Evolutionary conservation across 2,329 filamentous ascomycete genomes (phyloP).

Genomic region (Fusarium neocosmosporiellum): DNA sequence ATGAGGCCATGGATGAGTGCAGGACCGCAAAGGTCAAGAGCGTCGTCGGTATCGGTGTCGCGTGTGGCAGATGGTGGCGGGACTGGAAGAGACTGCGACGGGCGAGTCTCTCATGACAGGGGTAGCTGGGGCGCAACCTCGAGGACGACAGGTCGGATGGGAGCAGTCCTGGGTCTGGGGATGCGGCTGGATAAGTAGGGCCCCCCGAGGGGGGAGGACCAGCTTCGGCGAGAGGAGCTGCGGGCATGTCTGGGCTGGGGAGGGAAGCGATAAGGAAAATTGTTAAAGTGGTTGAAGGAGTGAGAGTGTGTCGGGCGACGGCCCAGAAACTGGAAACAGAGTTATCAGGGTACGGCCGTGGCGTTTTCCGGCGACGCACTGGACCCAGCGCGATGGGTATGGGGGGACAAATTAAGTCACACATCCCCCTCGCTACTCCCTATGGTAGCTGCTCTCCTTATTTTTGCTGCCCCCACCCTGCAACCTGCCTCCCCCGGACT

Average conservation of each 20-base stretch:
- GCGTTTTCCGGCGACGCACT: conserved; percentile 13
- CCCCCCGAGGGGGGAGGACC: not conserved
- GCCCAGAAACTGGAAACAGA: conserved; percentile 5
- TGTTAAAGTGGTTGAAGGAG: not conserved
- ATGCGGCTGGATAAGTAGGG: conserved; percentile 1
- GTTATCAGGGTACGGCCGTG: conserved; percentile 10
- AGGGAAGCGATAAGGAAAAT: not conserved
- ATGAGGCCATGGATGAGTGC: conserved; percentile 30
- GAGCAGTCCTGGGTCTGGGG: not conserved
- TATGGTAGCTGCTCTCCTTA: not conserved
- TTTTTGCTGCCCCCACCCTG: not conserved
- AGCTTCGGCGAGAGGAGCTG: not conserved
- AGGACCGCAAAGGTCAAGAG: not conserved
- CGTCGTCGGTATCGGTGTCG: not conserved
- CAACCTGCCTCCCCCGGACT: conserved; percentile 22
- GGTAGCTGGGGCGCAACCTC: not conserved
- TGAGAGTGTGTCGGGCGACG: not conserved
- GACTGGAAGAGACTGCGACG: not conserved
- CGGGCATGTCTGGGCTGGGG: not conserved
- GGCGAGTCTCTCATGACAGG: not conserved
- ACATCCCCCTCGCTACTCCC: not conserved
- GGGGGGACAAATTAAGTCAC: not conserved
- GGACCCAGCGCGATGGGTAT: conserved; percentile 4
- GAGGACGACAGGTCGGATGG: not conserved
- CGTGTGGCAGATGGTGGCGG: not conserved